Percentiles rank a stretch among this genome's conserved stretches.
Evolutionary conservation across 2,329 filamentous ascomycete species (phyloP).

Genomic region (Sclerotinia sclerotiorum): DNA sequence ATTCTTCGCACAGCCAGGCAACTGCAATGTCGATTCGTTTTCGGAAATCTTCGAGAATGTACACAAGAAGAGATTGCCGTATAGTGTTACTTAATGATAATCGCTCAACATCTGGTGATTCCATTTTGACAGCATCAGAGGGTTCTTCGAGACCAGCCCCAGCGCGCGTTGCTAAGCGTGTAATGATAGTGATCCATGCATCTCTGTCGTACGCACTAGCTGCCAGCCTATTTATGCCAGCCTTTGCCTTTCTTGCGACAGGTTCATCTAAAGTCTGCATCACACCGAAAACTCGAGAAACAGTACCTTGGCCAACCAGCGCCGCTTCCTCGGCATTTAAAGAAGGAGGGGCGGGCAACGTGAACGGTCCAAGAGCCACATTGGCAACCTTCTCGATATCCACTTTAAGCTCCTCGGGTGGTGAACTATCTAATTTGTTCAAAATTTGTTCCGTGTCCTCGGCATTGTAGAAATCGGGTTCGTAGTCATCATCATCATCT

Average conservation of each 20-base stretch:
- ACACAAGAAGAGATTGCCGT: slow-evolving; percentile 77
- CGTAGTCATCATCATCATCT: slow-evolving; percentile 88
- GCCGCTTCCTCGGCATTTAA: slow-evolving; percentile 69
- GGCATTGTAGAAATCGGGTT: slow-evolving; percentile 73
- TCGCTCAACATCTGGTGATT: slow-evolving; percentile 46
- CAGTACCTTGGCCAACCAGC: slow-evolving; percentile 72
- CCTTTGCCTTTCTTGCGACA: slow-evolving; percentile 57
- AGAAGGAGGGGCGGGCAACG: slow-evolving; percentile 72
- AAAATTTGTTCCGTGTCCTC: slow-evolving; percentile 77
- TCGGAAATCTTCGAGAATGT: slow-evolving; percentile 89
- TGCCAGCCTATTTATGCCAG: slow-evolving; percentile 80
- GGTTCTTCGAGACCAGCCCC: slow-evolving; percentile 66
- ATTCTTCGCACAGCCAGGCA: slow-evolving; percentile 94
- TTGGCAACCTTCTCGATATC: slow-evolving; percentile 45
- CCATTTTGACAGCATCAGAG: slow-evolving; percentile 52
- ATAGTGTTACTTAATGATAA: slow-evolving; percentile 65
- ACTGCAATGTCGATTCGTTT: slow-evolving; percentile 86
- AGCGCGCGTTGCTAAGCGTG: slow-evolving; percentile 79
- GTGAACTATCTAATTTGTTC: slow-evolving; percentile 71
- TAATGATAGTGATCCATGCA: slow-evolving; percentile 86
- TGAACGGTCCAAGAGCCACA: slow-evolving; percentile 68
- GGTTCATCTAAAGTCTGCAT: slow-evolving; percentile 72
- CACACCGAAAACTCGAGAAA: slow-evolving; percentile 75
- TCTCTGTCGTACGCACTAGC: slow-evolving; percentile 82
- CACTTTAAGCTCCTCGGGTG: slow-evolving; percentile 53